A percentile compares a stretch with the other conserved stretches of the same genome.
phyloP scores from a whole-genome alignment of 225 moss, liverwort and hornwort species.

The Pseudisothecium myosuroides region DNA sequence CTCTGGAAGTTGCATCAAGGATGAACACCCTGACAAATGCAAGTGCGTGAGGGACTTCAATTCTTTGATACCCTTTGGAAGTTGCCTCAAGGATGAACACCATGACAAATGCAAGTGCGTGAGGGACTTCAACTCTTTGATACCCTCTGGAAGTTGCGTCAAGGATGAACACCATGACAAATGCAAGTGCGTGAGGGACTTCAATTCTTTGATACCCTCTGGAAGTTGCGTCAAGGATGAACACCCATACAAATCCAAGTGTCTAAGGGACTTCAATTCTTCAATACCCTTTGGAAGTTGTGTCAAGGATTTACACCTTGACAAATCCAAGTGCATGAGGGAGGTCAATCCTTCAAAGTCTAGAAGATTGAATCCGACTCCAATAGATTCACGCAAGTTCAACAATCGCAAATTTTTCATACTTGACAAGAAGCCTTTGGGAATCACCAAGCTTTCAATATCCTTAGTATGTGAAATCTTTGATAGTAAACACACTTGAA shows the following conservation, averaged over 20 bases:
- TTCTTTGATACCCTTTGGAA: no score
- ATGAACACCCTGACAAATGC: no score
- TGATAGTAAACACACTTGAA: neutral
- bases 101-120: no score
- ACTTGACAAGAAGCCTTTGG: neutral
- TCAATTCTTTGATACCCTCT: no score
- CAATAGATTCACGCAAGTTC: rapidly evolving
- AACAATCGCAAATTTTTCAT: neutral
- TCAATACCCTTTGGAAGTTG: neutral
- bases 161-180: no score
- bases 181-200: no score
- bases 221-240: no score
- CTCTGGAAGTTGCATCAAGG: no score
- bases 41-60: no score
- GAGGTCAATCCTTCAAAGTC: neutral
- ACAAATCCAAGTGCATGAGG: rapidly evolving
- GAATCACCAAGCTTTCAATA: neutral
- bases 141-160: no score
- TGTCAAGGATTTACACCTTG: rapidly evolving
- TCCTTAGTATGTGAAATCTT: neutral
- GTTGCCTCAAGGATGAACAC: no score
- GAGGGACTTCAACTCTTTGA: no score
- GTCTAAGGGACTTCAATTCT: neutral
- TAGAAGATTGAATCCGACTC: neutral
- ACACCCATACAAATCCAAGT: neutral